Base-by-base conservation (phyloP, 2,329 filamentous ascomycete genomes). In the Triangularia verruculosa region DNA sequence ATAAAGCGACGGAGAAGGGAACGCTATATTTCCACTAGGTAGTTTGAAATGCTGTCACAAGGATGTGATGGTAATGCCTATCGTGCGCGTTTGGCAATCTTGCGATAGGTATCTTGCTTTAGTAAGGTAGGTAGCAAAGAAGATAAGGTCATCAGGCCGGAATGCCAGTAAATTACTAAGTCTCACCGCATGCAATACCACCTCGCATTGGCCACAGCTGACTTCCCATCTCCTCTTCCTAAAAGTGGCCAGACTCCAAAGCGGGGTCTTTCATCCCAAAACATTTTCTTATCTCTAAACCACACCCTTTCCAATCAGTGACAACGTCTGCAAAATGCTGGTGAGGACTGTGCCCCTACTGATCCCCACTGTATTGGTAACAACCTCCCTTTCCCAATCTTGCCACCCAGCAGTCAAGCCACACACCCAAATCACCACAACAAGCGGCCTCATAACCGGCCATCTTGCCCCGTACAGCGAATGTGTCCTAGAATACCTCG, bases 391-490 rank as follows among this genome's bases (percentile, higher is more conserved):
- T n/a, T 43, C 56, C 4, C 7, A 4, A 24, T 47, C 56, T 9
- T 58, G 56, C 28, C n/a, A 24, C 9, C 7, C 56, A 12, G 13
- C 22, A 8, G n/a, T 17, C n/a, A 22, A 43, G 8, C 1, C 9
- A 34, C 70, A 66, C 47, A 43, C 71, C 1, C 73, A 69, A 1
- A 71, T 77, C 51, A 61, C 66, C 2, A 75, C 76, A 3, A 70
- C 73, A 2, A 77, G 71, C 28, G 77, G 77, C 0, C 68, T 66
- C 0, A 65, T 78, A n/a, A 74, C 66, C 0, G 76, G 77, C 1
- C 76, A 78, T 51, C 11, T 68, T 0, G 72, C 72, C 0, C 64
- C 68, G 54, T 73, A 72, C 57, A 72, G 71, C 4, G 30, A 66
- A 0, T 70, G 70, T 17, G 76, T 79, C 7, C 28, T 74, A 5